Base-by-base conservation (phyloP, 2,329 filamentous ascomycete genomes). In the Leptographium galeiforme region DNA sequence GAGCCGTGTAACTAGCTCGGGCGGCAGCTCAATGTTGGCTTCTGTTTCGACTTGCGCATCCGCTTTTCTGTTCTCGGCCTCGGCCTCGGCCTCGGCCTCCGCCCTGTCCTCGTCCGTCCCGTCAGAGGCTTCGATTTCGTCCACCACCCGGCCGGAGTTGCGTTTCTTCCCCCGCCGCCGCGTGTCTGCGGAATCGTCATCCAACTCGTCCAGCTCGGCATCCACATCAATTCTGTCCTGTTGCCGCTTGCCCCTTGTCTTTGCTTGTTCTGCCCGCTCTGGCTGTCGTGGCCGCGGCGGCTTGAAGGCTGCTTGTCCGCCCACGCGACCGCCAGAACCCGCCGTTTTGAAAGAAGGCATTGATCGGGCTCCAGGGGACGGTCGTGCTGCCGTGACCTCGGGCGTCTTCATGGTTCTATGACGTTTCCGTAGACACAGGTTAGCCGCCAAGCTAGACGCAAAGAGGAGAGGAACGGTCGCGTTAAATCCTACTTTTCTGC, bases 1-100 rank as follows among this genome's bases (percentile, higher is more conserved):
- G 4, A 96, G 70, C 39, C 82, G 78, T 11, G 86, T 85, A 43
- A 96, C 69, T 0, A 97, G 73, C 45, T 87, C 82, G 4, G 78
- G 73, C 0, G 89, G 87, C 33, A 96, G 85, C 1, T 13, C 38
- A 2, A 8, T 4, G 25, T 46, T 25, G 44, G 14, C 44, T 25
- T 52, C 53, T 45, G 19, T 34, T 25, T 34, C 25, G 25, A 2
- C 18, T 19, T 11, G 46, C 43, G 39, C 32, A 34, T 19, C 33
- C 48, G 19, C 12, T 36, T 8, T 36, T 13, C 8, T 36, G 34
- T 36, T 36, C 34, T 44, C 40, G n/a, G 40, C 51, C 13, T 30
- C 41, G 18, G 33, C 38, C 36, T 45, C 47, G 32, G 6, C 13
- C 19, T 49, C 39, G 14, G 34, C 44, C 4, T 48, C n/a, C 30